Evolutionary conservation across 1,139 yeast species (phyloP).

Genomic region (Suhomyces coccinellae): DNA sequence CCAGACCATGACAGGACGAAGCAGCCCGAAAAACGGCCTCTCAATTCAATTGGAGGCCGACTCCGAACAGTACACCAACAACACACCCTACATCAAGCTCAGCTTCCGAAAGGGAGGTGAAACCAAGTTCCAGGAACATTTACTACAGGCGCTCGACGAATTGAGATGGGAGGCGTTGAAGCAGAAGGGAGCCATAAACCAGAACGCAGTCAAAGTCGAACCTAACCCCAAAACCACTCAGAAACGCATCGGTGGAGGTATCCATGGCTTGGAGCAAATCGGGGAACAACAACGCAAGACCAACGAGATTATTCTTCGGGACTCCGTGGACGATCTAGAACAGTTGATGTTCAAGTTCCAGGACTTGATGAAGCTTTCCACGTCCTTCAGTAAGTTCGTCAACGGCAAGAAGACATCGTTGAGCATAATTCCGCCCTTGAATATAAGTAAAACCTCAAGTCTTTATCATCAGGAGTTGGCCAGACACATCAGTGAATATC

Average conservation of each 20-base stretch:
- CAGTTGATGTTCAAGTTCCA: slow-evolving; percentile 76
- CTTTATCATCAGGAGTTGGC: slow-evolving; percentile 42
- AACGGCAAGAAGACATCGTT: slow-evolving; percentile 5
- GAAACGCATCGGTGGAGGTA: slow-evolving; percentile 44
- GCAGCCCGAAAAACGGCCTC: slow-evolving; percentile 13
- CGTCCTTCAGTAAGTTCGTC: slow-evolving; percentile 41
- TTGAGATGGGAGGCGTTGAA: slow-evolving; percentile 46
- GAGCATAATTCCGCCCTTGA: slow-evolving; percentile 30
- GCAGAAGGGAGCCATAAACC: slow-evolving; percentile 40
- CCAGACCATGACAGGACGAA: slow-evolving; percentile 1
- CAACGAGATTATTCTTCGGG: slow-evolving; percentile 62
- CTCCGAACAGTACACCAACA: slow-evolving; percentile 35
- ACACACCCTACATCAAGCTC: slow-evolving; percentile 47
- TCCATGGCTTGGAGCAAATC: slow-evolving; percentile 66
- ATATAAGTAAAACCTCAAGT: slow-evolving; percentile 30
- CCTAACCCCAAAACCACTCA: slow-evolving; percentile 10
- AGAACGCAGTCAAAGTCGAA: slow-evolving; percentile 33
- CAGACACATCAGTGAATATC: slow-evolving; percentile 54
- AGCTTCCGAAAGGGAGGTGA: slow-evolving; percentile 68
- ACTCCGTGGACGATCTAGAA: slow-evolving; percentile 75
- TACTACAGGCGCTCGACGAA: slow-evolving; percentile 46
- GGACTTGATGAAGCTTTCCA: slow-evolving; percentile 61
- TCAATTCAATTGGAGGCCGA: slow-evolving; percentile 29
- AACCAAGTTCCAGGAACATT: slow-evolving; percentile 41
- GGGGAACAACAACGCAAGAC: slow-evolving; percentile 58